Evolutionary conservation across 2,329 filamentous ascomycete genomes (phyloP), one percentile per base, ranked within the genome.

Genomic region (Aaosphaeria arxii): DNA sequence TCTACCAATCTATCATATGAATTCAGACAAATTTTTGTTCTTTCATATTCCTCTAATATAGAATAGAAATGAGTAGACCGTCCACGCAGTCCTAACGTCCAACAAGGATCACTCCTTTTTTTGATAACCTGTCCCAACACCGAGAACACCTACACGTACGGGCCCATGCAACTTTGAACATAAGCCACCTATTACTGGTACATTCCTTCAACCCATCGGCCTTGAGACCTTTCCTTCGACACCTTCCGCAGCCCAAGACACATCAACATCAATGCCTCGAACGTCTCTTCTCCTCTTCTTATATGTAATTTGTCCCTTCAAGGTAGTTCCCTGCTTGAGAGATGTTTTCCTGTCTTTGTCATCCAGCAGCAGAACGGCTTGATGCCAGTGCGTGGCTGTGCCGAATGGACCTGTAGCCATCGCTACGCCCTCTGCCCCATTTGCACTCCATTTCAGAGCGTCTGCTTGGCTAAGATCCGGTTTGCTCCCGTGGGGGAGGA

Each of bases 381-480:
- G 91, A 70, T 87, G 88, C 92, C 92, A 97, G 71, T 97, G 92
- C 6, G 92, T 97, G 52, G 86, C 81, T 46, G 81, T 84, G 13
- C 83, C 84, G 55, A 79, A 77, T 1, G 91, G 91, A 0, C 91
- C 89, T 1, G 91, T 97, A 6, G 91, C 95, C 69, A 96, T 96
- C 0, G 88, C 87, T n/a, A 90, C 82, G 54, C 86, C 77, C 33
- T 70, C 81, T 61, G 62, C 77, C 74, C 60, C 57, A 54, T 81
- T 11, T 11, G 33, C 13, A 36, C 9, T 79, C 82, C 87, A 91
- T 4, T 80, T 76, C 47, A 84, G 76, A 0, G 84, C 82, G 44
- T 83, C 81, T n/a, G 75, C 75, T 51, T 52, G 49, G 36, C 57
- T 56, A 32, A 62, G 52, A 17, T 65, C 59, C 40, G 62, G 57